Evolutionary conservation across 768 basidiomycete genomes (phyloP).

Genomic region (Suillus bovinus): DNA sequence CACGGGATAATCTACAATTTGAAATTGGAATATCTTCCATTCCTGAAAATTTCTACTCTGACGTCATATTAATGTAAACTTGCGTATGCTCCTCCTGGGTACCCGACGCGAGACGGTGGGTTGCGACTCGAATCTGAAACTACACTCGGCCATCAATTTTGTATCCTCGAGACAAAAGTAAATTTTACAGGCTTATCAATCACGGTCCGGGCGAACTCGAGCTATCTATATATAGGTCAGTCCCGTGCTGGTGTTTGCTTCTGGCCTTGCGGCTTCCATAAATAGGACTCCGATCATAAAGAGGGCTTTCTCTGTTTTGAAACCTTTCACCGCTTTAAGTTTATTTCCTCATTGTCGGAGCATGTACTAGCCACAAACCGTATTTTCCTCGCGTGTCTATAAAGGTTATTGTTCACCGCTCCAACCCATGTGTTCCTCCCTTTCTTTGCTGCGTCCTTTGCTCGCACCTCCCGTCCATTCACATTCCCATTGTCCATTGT

Average conservation of each 20-base stretch:
- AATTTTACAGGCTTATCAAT: too few relatives aligned
- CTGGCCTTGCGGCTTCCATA: slow-evolving; percentile 1
- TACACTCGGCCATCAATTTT: too few relatives aligned
- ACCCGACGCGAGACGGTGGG: too few relatives aligned
- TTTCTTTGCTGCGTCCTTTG: background rate
- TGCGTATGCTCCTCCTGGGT: too few relatives aligned
- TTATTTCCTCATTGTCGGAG: slow-evolving; percentile 11
- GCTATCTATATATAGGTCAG: too few relatives aligned
- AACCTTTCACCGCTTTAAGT: slow-evolving; percentile 8
- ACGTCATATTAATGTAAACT: too few relatives aligned
- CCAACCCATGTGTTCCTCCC: background rate
- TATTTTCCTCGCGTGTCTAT: slow-evolving; percentile 3
- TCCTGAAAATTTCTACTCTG: too few relatives aligned
- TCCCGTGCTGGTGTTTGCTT: background rate
- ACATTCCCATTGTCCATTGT: background rate
- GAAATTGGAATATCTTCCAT: too few relatives aligned
- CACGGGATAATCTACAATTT: too few relatives aligned
- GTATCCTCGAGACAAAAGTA: too few relatives aligned
- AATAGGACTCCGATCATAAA: slow-evolving; percentile 4
- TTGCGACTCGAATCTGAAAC: too few relatives aligned
- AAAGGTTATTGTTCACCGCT: background rate
- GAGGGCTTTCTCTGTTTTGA: background rate
- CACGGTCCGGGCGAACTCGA: too few relatives aligned
- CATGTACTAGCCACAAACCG: slow-evolving; percentile 10
- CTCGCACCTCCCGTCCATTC: background rate